Conservation (phyloP, 352 stramenopile species). For the Blastocystis sp. region DNA sequence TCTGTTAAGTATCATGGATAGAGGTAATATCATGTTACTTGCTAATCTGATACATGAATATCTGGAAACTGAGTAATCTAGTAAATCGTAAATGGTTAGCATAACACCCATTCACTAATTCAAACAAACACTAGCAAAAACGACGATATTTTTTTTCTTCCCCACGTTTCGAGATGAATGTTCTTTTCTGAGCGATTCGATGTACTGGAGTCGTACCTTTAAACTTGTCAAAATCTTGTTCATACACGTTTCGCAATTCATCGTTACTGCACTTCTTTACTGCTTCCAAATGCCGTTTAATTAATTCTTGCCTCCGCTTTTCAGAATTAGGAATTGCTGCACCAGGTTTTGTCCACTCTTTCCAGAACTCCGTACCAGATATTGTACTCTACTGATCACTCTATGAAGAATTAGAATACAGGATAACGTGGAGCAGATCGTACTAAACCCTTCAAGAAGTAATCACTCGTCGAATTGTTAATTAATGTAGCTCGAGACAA, state of each 20-base stretch:
- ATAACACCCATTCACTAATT: not conserved
- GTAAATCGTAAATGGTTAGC: too few relatives aligned
- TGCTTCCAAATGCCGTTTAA: not conserved
- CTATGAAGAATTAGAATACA: not conserved
- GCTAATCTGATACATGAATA: too few relatives aligned
- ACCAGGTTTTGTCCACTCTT: not conserved
- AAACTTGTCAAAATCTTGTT: slow-evolving; percentile 15
- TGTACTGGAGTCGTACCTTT: not conserved
- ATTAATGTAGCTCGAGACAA: not conserved
- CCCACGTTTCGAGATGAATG: not conserved
- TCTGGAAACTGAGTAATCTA: too few relatives aligned
- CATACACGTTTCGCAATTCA: not conserved
- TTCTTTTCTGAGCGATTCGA: not conserved
- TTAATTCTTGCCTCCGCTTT: not conserved
- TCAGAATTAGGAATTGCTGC: not conserved
- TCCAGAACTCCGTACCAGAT: not conserved
- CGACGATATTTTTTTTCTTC: not conserved
- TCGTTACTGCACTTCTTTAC: not conserved
- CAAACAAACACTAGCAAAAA: slow-evolving; percentile 56
- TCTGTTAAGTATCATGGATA: too few relatives aligned
- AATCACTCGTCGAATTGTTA: not conserved
- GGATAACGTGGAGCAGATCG: not conserved
- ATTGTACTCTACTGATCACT: not conserved
- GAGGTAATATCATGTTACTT: too few relatives aligned
- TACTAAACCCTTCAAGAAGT: slow-evolving; percentile 28